Conservation (phyloP, 129 eudicot species). For the Pulicaria dysenterica region DNA sequence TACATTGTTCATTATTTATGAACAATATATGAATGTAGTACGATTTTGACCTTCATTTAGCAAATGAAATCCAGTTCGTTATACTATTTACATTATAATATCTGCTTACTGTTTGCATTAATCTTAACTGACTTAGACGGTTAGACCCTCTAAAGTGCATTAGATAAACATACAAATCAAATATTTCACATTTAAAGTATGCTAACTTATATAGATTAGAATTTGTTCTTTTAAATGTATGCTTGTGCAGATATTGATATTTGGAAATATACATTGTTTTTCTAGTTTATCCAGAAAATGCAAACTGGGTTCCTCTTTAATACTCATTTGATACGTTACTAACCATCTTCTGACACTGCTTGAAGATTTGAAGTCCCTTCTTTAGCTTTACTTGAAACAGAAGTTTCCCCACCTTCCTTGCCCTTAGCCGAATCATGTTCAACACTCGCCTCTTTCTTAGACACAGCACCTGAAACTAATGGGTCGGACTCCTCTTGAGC, state of each 20-base stretch:
- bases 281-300: not conserved
- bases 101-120: not conserved
- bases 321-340: conserved; percentile 23
- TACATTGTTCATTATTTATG: not conserved
- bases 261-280: not conserved
- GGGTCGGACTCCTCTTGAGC: conserved; percentile 92
- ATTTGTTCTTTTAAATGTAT: not conserved
- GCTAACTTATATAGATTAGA: not conserved
- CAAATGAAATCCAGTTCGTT: not conserved
- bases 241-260: not conserved
- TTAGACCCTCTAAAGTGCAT: conserved; percentile 7
- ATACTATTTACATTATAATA: not conserved
- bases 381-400: conserved; percentile 50
- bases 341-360: conserved; percentile 47
- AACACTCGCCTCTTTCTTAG: conserved; percentile 69
- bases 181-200: not conserved
- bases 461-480: conserved; percentile 55
- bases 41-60: not conserved
- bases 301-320: not conserved
- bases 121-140: not conserved
- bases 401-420: conserved; percentile 47
- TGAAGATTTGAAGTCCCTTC: conserved; percentile 45
- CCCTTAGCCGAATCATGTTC: conserved; percentile 44
- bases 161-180: not conserved
- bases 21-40: not conserved